These are phyloP conservation scores for Carex arenaria DNA, from an alignment of 202 grass and related monocot species.

Conservation along the genomic window DNA sequence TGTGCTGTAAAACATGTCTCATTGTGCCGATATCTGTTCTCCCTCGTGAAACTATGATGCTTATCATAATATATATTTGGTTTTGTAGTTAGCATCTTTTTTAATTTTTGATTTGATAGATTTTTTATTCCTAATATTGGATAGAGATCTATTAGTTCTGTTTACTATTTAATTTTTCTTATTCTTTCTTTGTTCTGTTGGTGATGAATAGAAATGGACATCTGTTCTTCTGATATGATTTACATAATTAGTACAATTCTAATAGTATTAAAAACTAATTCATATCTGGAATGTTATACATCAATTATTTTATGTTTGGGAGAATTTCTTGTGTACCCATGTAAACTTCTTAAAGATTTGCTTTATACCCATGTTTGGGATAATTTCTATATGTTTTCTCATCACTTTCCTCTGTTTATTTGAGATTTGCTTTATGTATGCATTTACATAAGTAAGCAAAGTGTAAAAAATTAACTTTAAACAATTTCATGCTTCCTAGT, in stretches of 20 bases:
- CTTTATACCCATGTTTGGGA: too few species aligned
- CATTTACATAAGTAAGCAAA: conserved; percentile 1
- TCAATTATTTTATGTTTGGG: not conserved
- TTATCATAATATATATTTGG: not conserved
- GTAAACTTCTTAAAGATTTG: too few species aligned
- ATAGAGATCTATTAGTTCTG: not conserved
- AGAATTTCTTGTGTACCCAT: too few species aligned
- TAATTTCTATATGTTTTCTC: not conserved
- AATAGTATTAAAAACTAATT: not conserved
- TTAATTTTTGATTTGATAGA: not conserved
- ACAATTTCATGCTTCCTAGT: not conserved
- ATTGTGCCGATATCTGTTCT: not conserved
- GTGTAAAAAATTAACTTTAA: not conserved
- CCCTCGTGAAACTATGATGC: not conserved
- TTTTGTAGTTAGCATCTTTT: not conserved
- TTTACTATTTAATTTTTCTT: not conserved
- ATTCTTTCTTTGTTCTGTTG: not conserved
- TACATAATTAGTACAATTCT: not conserved
- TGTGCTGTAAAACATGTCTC: not conserved
- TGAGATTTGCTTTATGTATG: not conserved
- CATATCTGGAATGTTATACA: not conserved
- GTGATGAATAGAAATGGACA: not conserved
- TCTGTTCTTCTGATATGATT: not conserved
- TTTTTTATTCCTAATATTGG: not conserved
- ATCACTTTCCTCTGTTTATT: not conserved